Percentiles rank a stretch among this genome's conserved stretches.
phyloP scores from a whole-genome alignment of 257 asterid genomes.

The Lavandula angustifolia region DNA sequence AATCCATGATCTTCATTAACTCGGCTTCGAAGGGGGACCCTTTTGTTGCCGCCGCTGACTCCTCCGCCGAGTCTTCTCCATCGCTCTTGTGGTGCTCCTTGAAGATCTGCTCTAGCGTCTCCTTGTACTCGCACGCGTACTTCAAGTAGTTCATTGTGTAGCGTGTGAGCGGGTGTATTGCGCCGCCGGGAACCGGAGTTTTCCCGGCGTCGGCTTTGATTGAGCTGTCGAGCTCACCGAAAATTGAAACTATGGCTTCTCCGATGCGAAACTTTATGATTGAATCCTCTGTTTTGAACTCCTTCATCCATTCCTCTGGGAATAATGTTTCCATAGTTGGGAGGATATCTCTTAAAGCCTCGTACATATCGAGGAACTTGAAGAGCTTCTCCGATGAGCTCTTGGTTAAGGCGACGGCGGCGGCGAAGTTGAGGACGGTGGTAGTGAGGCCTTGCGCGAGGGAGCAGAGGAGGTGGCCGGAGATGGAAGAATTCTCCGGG shows the following conservation, averaged over 20 bases:
- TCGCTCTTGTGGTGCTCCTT: constrained; percentile 66
- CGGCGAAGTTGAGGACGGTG: constrained; percentile 66
- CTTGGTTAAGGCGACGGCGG: constrained; percentile 64
- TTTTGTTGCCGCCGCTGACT: not conserved
- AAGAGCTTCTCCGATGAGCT: constrained; percentile 80
- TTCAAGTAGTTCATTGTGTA: constrained; percentile 69
- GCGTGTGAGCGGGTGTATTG: constrained; percentile 81
- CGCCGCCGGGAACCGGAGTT: constrained; percentile 84
- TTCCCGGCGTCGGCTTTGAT: constrained; percentile 65
- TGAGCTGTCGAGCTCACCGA: constrained; percentile 67
- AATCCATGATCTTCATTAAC: constrained; percentile 61
- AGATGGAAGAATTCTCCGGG: constrained; percentile 34
- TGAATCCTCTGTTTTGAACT: constrained; percentile 50
- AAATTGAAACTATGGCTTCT: constrained; percentile 57
- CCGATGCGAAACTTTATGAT: constrained; percentile 58
- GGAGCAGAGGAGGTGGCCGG: constrained; percentile 43
- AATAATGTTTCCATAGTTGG: constrained; percentile 37
- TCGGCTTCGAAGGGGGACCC: constrained; percentile 56
- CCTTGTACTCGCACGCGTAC: constrained; percentile 60
- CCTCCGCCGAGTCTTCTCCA: constrained; percentile 48
- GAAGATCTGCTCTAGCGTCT: constrained; percentile 70
- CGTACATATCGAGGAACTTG: constrained; percentile 78
- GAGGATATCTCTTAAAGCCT: constrained; percentile 54
- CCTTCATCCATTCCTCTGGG: constrained; percentile 32
- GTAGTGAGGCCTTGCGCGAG: constrained; percentile 42